Conservation (phyloP, 768 basidiomycete species). For the Paxillus rubicundulus region DNA sequence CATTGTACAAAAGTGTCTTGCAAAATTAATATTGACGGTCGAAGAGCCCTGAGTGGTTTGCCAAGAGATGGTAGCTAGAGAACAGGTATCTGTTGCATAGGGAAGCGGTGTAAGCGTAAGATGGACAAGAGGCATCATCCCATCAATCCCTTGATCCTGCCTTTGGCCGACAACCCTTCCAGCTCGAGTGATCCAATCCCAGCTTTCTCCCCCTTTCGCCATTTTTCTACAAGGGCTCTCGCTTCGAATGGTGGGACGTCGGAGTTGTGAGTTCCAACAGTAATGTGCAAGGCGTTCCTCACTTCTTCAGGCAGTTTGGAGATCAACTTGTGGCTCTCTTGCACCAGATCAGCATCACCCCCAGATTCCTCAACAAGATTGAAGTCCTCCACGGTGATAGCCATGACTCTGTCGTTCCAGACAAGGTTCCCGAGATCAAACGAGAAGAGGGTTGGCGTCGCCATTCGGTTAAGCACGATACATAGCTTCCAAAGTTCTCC, state of each 20-base stretch:
- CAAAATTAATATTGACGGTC: no score
- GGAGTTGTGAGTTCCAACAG: constrained; percentile 67
- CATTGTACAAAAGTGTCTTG: no score
- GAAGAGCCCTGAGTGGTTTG: no score
- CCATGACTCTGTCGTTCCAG: constrained; percentile 82
- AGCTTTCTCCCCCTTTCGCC: constrained; percentile 38
- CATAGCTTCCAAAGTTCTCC: constrained; percentile 44
- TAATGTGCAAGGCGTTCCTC: constrained; percentile 68
- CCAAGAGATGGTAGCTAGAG: no score
- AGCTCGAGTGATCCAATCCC: constrained; percentile 30
- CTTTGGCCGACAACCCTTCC: constrained; percentile 25
- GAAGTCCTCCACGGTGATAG: constrained; percentile 66
- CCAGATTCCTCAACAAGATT: constrained; percentile 31
- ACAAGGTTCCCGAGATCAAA: constrained; percentile 62
- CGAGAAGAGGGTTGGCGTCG: constrained; percentile 51
- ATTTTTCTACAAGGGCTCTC: constrained; percentile 56
- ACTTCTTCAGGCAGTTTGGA: constrained; percentile 45
- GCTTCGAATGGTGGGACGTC: constrained; percentile 67
- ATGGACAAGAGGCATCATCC: constrained; percentile 1
- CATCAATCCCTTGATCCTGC: constrained; percentile 30
- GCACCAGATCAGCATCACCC: constrained; percentile 27
- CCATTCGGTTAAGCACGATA: constrained; percentile 9
- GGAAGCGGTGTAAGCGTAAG: neutral
- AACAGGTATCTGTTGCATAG: no score
- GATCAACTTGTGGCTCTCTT: constrained; percentile 47